Evolutionary conservation across 192 early-diverging fungal genomes (phyloP).

Genomic region (Mortierella antarctica): DNA sequence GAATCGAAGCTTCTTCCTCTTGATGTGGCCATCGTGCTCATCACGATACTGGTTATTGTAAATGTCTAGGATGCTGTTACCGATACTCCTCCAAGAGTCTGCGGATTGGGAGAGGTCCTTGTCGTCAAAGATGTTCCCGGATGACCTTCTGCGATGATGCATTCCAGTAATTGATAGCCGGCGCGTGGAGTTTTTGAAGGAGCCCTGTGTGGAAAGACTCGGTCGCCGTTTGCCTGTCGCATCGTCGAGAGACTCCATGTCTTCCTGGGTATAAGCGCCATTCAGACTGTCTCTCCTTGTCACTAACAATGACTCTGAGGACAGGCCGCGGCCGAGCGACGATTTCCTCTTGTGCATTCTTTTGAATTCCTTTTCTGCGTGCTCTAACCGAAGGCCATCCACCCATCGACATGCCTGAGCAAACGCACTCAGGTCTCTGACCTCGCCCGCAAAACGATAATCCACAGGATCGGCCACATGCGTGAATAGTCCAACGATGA

Average conservation of each 20-base stretch:
- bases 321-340: background rate
- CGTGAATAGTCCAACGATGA: constrained; percentile 52
- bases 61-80: constrained; percentile 47
- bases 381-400: constrained; percentile 39
- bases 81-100: constrained; percentile 34
- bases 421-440: constrained; percentile 54
- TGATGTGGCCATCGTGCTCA: constrained; percentile 27
- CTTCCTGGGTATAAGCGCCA: constrained; percentile 24
- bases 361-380: constrained; percentile 43
- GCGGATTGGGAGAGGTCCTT: constrained; percentile 29
- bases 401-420: constrained; percentile 57
- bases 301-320: constrained; percentile 1
- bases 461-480: constrained; percentile 66
- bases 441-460: constrained; percentile 59
- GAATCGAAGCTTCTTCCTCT: constrained; percentile 56
- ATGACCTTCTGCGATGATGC: constrained; percentile 14
- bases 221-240: background rate
- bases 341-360: constrained; percentile 12
- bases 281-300: constrained; percentile 38
- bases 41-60: constrained; percentile 43
- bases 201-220: background rate
- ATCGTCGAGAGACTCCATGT: constrained; percentile 12
- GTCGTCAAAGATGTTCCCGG: constrained; percentile 15
- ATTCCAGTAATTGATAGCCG: constrained; percentile 20
- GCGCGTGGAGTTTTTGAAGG: constrained; percentile 7